Conservation (phyloP, 2,329 filamentous ascomycete genomes). For the Leptoxyphium fumago region DNA sequence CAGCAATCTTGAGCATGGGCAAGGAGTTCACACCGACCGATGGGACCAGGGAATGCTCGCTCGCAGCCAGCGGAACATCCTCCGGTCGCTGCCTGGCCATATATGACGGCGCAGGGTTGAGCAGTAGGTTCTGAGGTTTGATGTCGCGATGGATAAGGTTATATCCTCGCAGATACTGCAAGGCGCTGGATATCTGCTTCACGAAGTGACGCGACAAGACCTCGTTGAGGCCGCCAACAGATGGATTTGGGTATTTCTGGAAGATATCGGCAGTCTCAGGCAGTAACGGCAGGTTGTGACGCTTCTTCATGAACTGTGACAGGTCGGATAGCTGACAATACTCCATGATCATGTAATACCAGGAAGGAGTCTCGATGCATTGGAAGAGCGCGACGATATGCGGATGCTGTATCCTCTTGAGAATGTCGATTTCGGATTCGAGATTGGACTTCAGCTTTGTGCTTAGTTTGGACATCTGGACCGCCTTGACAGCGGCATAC, state of each 20-base stretch:
- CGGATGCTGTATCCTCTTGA: slow-evolving; percentile 84
- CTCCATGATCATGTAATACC: slow-evolving; percentile 97
- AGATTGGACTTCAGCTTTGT: slow-evolving; percentile 95
- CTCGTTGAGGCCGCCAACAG: slow-evolving; percentile 79
- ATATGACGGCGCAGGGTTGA: slow-evolving; percentile 64
- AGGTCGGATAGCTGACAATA: slow-evolving; percentile 93
- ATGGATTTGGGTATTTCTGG: slow-evolving; percentile 74
- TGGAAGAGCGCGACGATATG: slow-evolving; percentile 95
- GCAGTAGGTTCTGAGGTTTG: slow-evolving; percentile 88
- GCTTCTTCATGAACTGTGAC: slow-evolving; percentile 90
- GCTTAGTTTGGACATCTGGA: slow-evolving; percentile 79
- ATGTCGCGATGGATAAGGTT: slow-evolving; percentile 94
- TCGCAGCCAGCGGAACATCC: slow-evolving; percentile 59
- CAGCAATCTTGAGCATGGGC: slow-evolving; percentile 93
- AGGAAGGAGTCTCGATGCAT: slow-evolving; percentile 70
- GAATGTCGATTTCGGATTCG: slow-evolving; percentile 86
- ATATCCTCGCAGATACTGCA: slow-evolving; percentile 71
- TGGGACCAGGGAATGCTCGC: slow-evolving; percentile 67
- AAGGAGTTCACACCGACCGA: slow-evolving; percentile 67
- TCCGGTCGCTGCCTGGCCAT: slow-evolving; percentile 50
- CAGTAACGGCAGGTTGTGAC: slow-evolving; percentile 64
- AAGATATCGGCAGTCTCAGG: slow-evolving; percentile 80
- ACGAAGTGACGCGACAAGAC: slow-evolving; percentile 93
- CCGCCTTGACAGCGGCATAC: slow-evolving; percentile 90
- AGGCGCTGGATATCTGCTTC: slow-evolving; percentile 82